Evolutionary conservation across 768 basidiomycete genomes (phyloP).

Genomic region (Kockovaella imperatae): DNA sequence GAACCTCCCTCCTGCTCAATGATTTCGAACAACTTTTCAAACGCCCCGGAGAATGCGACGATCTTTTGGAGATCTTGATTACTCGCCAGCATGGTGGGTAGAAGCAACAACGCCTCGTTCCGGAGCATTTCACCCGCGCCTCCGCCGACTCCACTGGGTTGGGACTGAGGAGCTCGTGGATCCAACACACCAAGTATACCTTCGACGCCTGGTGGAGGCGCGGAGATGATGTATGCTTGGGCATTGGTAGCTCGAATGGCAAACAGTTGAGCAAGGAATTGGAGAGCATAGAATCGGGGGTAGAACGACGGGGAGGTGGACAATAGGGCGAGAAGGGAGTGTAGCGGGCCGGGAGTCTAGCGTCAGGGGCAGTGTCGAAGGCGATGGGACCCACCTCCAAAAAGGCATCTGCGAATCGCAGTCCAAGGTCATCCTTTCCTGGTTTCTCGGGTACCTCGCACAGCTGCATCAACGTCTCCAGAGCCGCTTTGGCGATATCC

Average conservation of each 20-base stretch:
- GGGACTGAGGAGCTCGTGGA: slow-evolving; percentile 7
- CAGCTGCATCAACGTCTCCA: slow-evolving; percentile 79
- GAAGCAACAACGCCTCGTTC: slow-evolving; percentile 68
- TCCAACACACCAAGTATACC: slow-evolving; percentile 51
- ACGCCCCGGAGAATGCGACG: slow-evolving; percentile 90
- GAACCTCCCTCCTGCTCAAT: slow-evolving; percentile 80
- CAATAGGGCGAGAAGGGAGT: slow-evolving; percentile 69
- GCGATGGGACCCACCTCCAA: slow-evolving; percentile 49
- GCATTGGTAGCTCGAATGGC: slow-evolving; percentile 72
- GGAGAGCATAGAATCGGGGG: slow-evolving; percentile 72
- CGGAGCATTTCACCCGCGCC: slow-evolving; percentile 42
- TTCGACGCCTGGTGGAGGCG: slow-evolving; percentile 51
- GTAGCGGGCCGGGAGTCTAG: slow-evolving; percentile 56
- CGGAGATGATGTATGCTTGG: slow-evolving; percentile 85
- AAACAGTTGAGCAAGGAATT: slow-evolving; percentile 69
- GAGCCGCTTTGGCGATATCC: slow-evolving; percentile 82
- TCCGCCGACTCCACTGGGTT: slow-evolving; percentile 21
- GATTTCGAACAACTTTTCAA: slow-evolving; percentile 88
- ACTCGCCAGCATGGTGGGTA: slow-evolving; percentile 71
- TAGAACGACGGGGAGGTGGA: slow-evolving; percentile 69
- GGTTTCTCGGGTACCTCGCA: slow-evolving; percentile 61
- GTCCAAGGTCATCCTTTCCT: slow-evolving; percentile 61
- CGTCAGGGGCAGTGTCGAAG: background rate
- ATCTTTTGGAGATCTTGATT: slow-evolving; percentile 94
- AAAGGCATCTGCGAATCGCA: slow-evolving; percentile 73